phyloP scores from a whole-genome alignment of 2,329 filamentous ascomycete genomes.

The Pseudogymnoascus sp. region DNA sequence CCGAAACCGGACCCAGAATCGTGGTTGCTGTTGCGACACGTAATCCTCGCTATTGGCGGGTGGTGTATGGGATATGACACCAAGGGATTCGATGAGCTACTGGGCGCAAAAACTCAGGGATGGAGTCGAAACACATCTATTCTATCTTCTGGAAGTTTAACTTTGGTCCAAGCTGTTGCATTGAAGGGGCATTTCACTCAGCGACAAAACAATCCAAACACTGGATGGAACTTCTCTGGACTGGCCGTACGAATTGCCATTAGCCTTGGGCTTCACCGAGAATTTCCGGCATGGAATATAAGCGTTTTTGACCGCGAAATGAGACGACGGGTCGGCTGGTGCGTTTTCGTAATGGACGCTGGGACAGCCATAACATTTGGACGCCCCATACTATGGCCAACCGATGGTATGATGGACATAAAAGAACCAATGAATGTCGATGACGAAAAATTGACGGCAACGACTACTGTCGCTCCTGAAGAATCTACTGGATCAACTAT shows the following conservation, averaged over 20 bases:
- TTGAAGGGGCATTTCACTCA: slow-evolving; percentile 36
- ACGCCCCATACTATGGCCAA: slow-evolving; percentile 25
- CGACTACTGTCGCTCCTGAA: neutral
- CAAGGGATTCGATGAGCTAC: slow-evolving; percentile 24
- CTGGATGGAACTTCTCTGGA: slow-evolving; percentile 40
- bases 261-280: slow-evolving; percentile 38
- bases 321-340: slow-evolving; percentile 34
- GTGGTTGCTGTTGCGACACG: slow-evolving; percentile 30
- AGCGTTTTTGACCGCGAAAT: slow-evolving; percentile 30
- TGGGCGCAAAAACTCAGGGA: slow-evolving; percentile 26
- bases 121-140: slow-evolving; percentile 26
- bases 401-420: slow-evolving; percentile 27
- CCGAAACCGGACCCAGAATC: slow-evolving; percentile 25
- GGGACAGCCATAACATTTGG: slow-evolving; percentile 39
- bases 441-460: slow-evolving; percentile 18
- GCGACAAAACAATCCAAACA: slow-evolving; percentile 41
- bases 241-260: slow-evolving; percentile 40
- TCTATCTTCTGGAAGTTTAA: slow-evolving; percentile 29
- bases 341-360: slow-evolving; percentile 36
- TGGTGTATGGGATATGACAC: slow-evolving; percentile 27
- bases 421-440: slow-evolving; percentile 29
- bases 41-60: slow-evolving; percentile 31
- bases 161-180: slow-evolving; percentile 27
- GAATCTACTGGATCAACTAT: slow-evolving; percentile 15
- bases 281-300: slow-evolving; percentile 30